Percentiles rank a stretch among this genome's conserved stretches.
Conservation (phyloP, 768 basidiomycete genomes). For the Termitomyces heimii region DNA sequence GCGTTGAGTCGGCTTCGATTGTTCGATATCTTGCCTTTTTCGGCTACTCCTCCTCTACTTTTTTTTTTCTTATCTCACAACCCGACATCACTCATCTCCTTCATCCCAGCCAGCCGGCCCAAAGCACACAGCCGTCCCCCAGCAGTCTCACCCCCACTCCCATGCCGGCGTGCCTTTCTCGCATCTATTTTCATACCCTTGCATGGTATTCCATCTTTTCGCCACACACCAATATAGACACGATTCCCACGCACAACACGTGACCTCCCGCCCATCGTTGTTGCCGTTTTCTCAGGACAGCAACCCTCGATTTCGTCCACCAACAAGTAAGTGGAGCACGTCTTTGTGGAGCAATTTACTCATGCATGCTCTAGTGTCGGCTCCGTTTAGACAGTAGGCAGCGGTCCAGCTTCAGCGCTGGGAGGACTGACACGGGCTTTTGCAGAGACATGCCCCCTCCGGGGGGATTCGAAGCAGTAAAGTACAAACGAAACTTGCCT, state of each 20-base stretch:
- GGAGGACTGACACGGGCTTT: conserved; percentile 12
- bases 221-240: conserved; percentile 1
- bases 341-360: conserved; percentile 2
- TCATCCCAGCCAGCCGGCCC: background rate
- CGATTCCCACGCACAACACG: background rate
- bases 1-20: conserved; percentile 29
- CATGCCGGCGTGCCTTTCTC: background rate
- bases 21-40: conserved; percentile 34
- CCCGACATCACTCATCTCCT: background rate
- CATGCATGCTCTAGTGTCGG: conserved; percentile 37
- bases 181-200: background rate
- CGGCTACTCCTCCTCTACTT: conserved; percentile 20
- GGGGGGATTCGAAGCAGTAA: conserved; percentile 88
- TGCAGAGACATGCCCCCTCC: conserved; percentile 91
- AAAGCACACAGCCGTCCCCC: background rate
- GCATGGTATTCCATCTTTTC: background rate
- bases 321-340: conserved; percentile 7
- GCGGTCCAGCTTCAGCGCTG: conserved; percentile 23
- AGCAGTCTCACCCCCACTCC: background rate
- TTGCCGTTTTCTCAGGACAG: background rate
- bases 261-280: background rate
- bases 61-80: background rate
- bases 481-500: conserved; percentile 95
- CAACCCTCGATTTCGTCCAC: too few species aligned
- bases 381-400: conserved; percentile 59